phyloP scores from a whole-genome alignment of 345 rosid species.

The Gossypium sturtianum region DNA sequence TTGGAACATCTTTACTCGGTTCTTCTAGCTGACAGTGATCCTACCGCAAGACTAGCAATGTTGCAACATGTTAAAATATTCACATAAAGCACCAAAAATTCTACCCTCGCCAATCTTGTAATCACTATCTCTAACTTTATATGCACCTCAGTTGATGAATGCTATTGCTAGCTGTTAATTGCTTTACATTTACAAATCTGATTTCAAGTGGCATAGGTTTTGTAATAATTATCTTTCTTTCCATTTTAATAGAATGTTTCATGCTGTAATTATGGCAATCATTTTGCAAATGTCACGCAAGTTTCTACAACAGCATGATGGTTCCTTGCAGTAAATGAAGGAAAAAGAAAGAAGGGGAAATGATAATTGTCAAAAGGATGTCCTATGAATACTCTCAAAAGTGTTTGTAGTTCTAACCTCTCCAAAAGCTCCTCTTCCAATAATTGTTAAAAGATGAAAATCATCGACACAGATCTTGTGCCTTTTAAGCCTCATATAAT shows the following conservation, averaged over 20 bases:
- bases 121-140: background rate
- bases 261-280: background rate
- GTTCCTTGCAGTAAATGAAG: background rate
- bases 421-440: constrained; percentile 95
- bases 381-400: background rate
- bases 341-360: background rate
- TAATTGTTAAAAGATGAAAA: constrained; percentile 68
- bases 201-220: constrained; percentile 1
- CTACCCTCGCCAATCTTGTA: background rate
- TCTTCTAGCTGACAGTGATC: background rate
- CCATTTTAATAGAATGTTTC: background rate
- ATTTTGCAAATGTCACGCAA: background rate
- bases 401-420: constrained; percentile 51
- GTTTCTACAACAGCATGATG: background rate
- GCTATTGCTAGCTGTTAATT: background rate
- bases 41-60: background rate
- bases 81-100: background rate
- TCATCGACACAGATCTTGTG: constrained; percentile 82
- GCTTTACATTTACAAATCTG: background rate
- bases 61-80: background rate
- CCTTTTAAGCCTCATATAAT: constrained; percentile 77
- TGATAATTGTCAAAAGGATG: constrained; percentile 7
- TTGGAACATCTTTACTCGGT: background rate
- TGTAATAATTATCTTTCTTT: background rate
- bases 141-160: background rate